A percentile compares a stretch with the other conserved stretches of the same genome.
Evolutionary conservation across 768 basidiomycete genomes (phyloP).

Genomic region (Hygrocybe punicea): DNA sequence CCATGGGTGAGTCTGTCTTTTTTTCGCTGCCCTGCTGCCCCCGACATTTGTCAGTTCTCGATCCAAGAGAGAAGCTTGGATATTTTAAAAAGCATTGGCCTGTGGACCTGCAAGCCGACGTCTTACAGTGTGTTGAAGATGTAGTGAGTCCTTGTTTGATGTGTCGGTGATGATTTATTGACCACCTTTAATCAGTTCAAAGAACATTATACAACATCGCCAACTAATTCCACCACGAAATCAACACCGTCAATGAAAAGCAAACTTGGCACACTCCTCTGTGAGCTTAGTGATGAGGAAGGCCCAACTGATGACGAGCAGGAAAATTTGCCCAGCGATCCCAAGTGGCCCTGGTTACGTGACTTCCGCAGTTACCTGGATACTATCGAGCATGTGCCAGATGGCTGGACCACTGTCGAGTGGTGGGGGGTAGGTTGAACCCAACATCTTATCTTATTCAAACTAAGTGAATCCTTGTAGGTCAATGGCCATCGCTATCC

Average conservation of each 20-base stretch:
- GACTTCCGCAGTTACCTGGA: slow-evolving; percentile 26
- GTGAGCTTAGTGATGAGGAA: too few relatives aligned
- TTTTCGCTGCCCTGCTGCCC: background rate
- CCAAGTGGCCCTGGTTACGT: slow-evolving; percentile 13
- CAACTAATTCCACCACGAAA: too few relatives aligned
- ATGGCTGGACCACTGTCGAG: slow-evolving; percentile 18
- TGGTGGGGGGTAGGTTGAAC: slow-evolving; percentile 38
- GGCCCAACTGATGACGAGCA: too few relatives aligned
- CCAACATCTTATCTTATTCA: background rate
- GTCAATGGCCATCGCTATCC: slow-evolving; percentile 26
- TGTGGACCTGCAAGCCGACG: slow-evolving; percentile 13
- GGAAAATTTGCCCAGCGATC: background rate
- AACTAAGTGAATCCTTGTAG: slow-evolving; percentile 10
- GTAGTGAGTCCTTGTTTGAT: slow-evolving; percentile 9
- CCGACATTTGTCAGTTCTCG: slow-evolving; percentile 17
- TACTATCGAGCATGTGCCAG: slow-evolving; percentile 10
- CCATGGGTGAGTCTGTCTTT: slow-evolving; percentile 21
- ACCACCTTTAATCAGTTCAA: too few relatives aligned
- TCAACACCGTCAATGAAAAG: too few relatives aligned
- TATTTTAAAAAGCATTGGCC: slow-evolving; percentile 30
- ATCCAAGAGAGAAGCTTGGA: slow-evolving; percentile 21
- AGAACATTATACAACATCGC: too few relatives aligned
- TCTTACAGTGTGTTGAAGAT: slow-evolving; percentile 13
- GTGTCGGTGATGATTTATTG: too few relatives aligned
- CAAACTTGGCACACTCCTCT: background rate